These are phyloP conservation scores for Exophiala xenobiotica DNA, from an alignment of 2,329 filamentous ascomycete species.

Conservation along the genomic window DNA sequence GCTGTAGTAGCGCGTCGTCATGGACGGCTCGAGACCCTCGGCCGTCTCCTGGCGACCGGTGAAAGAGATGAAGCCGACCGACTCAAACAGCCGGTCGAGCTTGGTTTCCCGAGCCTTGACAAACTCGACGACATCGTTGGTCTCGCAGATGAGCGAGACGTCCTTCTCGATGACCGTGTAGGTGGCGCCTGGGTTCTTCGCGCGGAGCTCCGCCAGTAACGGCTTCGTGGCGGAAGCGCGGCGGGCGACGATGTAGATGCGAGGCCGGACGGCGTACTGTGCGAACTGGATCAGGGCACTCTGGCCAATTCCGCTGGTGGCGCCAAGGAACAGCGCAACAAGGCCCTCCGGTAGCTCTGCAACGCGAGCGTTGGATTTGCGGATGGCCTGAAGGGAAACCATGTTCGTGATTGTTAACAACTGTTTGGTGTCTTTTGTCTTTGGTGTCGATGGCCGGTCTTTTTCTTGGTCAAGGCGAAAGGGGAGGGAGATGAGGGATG, in stretches of 20 bases:
- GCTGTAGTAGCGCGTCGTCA: slow-evolving; percentile 56
- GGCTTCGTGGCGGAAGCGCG: not conserved
- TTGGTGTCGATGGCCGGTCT: too few species aligned
- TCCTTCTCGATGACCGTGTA: slow-evolving; percentile 4
- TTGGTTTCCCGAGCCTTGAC: slow-evolving; percentile 3
- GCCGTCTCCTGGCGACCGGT: slow-evolving; percentile 45
- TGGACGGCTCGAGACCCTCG: slow-evolving; percentile 56
- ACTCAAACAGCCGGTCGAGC: slow-evolving; percentile 12
- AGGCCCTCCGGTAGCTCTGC: slow-evolving; percentile 4
- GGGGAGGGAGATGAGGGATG: too few species aligned
- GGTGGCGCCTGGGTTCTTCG: not conserved
- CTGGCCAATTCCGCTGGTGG: slow-evolving; percentile 7
- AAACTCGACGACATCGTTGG: slow-evolving; percentile 4
- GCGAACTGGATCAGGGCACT: slow-evolving; percentile 11
- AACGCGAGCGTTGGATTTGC: slow-evolving; percentile 7
- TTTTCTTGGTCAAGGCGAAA: too few species aligned
- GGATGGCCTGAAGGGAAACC: slow-evolving; percentile 5
- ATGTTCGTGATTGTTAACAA: not conserved
- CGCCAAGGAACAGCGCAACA: slow-evolving; percentile 9
- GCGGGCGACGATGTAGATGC: slow-evolving; percentile 9
- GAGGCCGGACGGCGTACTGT: not conserved
- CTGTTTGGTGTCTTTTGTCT: too few species aligned
- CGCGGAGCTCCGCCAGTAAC: not conserved
- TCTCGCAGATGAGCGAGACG: slow-evolving; percentile 6
- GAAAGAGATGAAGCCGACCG: slow-evolving; percentile 11